Base-by-base conservation (phyloP, 2,329 filamentous ascomycete genomes). In the Neonectria hederae region DNA sequence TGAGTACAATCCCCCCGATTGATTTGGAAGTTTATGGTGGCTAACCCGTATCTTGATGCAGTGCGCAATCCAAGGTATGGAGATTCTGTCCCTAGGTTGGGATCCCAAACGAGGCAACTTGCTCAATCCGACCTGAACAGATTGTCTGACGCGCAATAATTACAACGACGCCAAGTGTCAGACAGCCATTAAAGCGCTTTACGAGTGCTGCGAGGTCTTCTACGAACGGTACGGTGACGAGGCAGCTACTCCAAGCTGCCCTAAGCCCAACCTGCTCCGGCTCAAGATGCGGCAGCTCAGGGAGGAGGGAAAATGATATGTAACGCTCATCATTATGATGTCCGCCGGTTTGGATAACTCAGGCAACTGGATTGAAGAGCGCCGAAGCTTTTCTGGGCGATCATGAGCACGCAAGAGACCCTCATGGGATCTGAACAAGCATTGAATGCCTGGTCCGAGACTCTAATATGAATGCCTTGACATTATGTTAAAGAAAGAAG, bases 381-480 rank as follows among this genome's bases (percentile, higher is more conserved):
- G 89, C 85, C 83, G 81, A 80, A 83, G 84, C 88, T 84, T 78
- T 92, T 92, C 97, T 93, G 91, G 95, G 92, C 92, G 86, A 92
- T 94, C 93, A 90, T 94, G 94, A 99, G 96, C 96, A 93, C 95
- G 94, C 92, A 84, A 84, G 91, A 94, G 92, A 87, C 84, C 90
- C 87, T 82, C 85, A 80, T 80, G 85, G 89, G 87, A 90, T 88
- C 93, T 97, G 92, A 93, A 92, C 89, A 94, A 93, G 92, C 88
- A 98, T 87, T 93, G 92, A 94, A 78, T 78, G 80, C 92, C 89
- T 92, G 89, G 89, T 92, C 92, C 94, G 95, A 97, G 96, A 99
- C 96, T 99, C 96, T 98, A 98, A 95, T 92, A 92, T 92, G 89
- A 90, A 92, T 90, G 93, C 90, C 89, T 78, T 88, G 89, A 93